Percentiles rank a stretch among this genome's conserved stretches.
Evolutionary conservation across 2,329 filamentous ascomycete genomes (phyloP).

Genomic region (Reticulascus tulasneorum): DNA sequence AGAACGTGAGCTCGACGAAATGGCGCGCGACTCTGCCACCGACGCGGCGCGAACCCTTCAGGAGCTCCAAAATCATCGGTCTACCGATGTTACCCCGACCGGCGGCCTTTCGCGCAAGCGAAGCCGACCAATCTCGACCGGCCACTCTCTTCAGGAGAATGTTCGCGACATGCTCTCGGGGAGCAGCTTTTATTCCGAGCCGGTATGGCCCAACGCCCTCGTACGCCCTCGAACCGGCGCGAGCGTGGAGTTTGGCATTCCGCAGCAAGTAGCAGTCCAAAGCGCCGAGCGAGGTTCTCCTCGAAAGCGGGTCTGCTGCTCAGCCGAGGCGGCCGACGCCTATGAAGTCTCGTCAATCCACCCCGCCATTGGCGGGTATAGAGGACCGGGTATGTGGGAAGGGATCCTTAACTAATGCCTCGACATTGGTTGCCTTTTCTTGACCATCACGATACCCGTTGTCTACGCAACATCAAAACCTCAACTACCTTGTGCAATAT

Average conservation of each 20-base stretch:
- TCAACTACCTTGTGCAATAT: slow-evolving; percentile 13
- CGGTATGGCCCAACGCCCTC: slow-evolving; percentile 32
- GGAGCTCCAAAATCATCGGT: slow-evolving; percentile 54
- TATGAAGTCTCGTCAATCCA: slow-evolving; percentile 45
- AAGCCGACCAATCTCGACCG: slow-evolving; percentile 51
- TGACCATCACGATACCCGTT: slow-evolving; percentile 4
- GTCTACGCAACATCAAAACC: slow-evolving; percentile 3
- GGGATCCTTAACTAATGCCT: slow-evolving; percentile 56
- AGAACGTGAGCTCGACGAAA: slow-evolving; percentile 42
- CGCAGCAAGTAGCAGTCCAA: too few relatives aligned
- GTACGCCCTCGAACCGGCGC: slow-evolving; percentile 32
- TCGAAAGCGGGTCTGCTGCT: slow-evolving; percentile 65
- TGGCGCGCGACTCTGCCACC: slow-evolving; percentile 38
- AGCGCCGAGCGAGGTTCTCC: slow-evolving; percentile 30
- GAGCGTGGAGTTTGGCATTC: too few relatives aligned
- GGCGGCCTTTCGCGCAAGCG: slow-evolving; percentile 47
- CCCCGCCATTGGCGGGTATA: slow-evolving; percentile 44
- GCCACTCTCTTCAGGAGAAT: slow-evolving; percentile 58
- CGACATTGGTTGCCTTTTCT: too few relatives aligned
- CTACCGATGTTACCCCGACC: slow-evolving; percentile 30
- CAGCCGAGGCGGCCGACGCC: slow-evolving; percentile 50
- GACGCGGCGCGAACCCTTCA: slow-evolving; percentile 57
- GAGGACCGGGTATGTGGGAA: slow-evolving; percentile 63
- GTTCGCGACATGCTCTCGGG: slow-evolving; percentile 58
- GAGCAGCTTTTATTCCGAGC: slow-evolving; percentile 23